Base-by-base conservation (phyloP, 2,329 filamentous ascomycete genomes). In the Paecilomyces dactylethromorphus region DNA sequence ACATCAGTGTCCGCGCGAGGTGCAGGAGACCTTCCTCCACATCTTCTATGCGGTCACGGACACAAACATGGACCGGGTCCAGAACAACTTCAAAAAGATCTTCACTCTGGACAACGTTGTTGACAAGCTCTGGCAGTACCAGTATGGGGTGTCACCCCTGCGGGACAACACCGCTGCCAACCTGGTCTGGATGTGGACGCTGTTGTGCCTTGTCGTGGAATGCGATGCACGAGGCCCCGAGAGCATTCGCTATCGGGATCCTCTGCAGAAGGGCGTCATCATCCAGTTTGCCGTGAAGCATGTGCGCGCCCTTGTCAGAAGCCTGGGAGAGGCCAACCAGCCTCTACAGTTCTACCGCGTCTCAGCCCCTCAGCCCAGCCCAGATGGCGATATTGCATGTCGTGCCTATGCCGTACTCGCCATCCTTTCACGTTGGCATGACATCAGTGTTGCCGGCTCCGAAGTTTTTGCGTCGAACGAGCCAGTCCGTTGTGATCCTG, bases 141-240 rank as follows among this genome's bases (percentile, higher is more conserved):
- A 45, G 39, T 18, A 45, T 2, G 39, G 39, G 39, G 10, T 45
- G 39, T 8, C 39, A 6, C 39, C 39, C 10, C 39, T 45, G 6
- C 39, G 39, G 5, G 39, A 45, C 39, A 45, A 18, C 7, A 67
- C 68, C 2, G 65, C 72, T 1, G 67, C 71, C 35, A 78, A 78
- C 59, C 57, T 78, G 26, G 64, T 78, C 22, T 75, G 72, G 65
- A 67, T 78, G n/a, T 76, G 78, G 60, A 71, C 70, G 32, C 65
- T 77, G 54, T 66, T 74, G 8, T 63, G 78, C 21, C 72, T 78
- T 70, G 70, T 76, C 18, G 68, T 78, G 11, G 76, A 79, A 51
- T 74, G 74, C 58, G 76, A 78, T 53, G 66, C 69, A 10, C 74
- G 74, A 49, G 74, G 74, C 1, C 75, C 75, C 1, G 74, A 78